Evolutionary conservation across 139 green algal genomes (phyloP).

Genomic region (Chlamydomonas sphaeroides): DNA sequence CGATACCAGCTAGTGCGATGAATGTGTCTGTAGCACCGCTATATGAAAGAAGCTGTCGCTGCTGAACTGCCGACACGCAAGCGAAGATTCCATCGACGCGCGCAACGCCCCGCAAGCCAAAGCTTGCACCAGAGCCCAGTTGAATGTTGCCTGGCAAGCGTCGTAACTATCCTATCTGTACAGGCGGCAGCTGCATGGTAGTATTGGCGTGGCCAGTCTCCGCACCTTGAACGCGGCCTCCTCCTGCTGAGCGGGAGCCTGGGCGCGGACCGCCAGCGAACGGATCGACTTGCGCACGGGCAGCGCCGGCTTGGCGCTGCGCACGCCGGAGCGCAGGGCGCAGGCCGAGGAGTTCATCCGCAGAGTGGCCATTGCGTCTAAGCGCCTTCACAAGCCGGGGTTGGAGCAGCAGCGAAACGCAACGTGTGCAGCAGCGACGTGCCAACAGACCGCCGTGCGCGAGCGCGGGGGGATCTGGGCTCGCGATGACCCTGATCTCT

Average conservation of each 20-base stretch:
- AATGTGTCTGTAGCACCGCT: neutral
- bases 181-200: neutral
- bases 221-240: conserved; percentile 29
- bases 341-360: too few relatives aligned
- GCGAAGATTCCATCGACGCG: neutral
- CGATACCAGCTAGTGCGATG: neutral
- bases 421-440: too few relatives aligned
- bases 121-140: too few relatives aligned
- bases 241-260: conserved; percentile 24
- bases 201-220: neutral
- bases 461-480: too few relatives aligned
- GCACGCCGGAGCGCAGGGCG: too few relatives aligned
- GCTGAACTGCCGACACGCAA: neutral
- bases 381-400: too few relatives aligned
- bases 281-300: conserved; percentile 1
- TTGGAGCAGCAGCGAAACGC: too few relatives aligned
- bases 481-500: too few relatives aligned
- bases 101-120: neutral
- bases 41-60: neutral
- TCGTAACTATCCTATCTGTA: neutral
- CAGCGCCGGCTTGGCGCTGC: conserved; percentile 28
- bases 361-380: too few relatives aligned
- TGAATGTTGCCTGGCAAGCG: too few relatives aligned
- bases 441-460: too few relatives aligned
- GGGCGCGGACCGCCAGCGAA: conserved; percentile 16